Percentiles rank a stretch among this genome's conserved stretches.
phyloP scores from a whole-genome alignment of 306 rosid genomes.

The Abrus pulchellus region DNA sequence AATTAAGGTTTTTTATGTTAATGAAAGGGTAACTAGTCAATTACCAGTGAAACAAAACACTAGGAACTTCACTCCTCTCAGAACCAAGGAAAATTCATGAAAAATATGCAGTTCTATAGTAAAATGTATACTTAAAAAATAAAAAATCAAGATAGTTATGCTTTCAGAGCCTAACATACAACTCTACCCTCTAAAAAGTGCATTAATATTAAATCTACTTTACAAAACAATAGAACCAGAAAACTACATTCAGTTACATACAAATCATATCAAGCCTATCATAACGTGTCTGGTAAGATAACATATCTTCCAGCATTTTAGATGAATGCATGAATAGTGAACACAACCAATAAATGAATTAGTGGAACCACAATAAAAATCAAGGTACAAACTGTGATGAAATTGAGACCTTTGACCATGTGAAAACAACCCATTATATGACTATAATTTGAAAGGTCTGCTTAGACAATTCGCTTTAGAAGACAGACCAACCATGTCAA shows the following conservation, averaged over 20 bases:
- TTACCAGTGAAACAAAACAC: neutral
- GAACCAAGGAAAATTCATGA: constrained; percentile 16
- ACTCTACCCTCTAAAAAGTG: constrained; percentile 35
- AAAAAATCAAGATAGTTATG: constrained; percentile 25
- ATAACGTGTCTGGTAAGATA: constrained; percentile 20
- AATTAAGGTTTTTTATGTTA: constrained; percentile 14
- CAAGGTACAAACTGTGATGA: constrained; percentile 32
- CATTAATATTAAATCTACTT: constrained; percentile 25
- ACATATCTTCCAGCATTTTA: constrained; percentile 16
- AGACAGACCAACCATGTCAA: neutral
- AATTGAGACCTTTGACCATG: constrained; percentile 29
- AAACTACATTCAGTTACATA: constrained; percentile 26
- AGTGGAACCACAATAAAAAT: constrained; percentile 25
- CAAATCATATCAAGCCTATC: constrained; percentile 20
- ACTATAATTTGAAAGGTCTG: constrained; percentile 31
- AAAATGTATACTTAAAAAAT: constrained; percentile 13
- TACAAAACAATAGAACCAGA: constrained; percentile 20
- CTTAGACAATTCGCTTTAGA: constrained; percentile 27
- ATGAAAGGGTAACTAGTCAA: constrained; percentile 1
- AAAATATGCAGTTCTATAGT: neutral
- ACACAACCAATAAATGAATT: constrained; percentile 25
- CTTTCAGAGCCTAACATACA: constrained; percentile 19
- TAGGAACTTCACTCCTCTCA: constrained; percentile 19
- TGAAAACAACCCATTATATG: constrained; percentile 11
- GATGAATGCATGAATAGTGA: constrained; percentile 28